Conservation (phyloP, 2,329 filamentous ascomycete genomes). For the Lachnellula arida region DNA sequence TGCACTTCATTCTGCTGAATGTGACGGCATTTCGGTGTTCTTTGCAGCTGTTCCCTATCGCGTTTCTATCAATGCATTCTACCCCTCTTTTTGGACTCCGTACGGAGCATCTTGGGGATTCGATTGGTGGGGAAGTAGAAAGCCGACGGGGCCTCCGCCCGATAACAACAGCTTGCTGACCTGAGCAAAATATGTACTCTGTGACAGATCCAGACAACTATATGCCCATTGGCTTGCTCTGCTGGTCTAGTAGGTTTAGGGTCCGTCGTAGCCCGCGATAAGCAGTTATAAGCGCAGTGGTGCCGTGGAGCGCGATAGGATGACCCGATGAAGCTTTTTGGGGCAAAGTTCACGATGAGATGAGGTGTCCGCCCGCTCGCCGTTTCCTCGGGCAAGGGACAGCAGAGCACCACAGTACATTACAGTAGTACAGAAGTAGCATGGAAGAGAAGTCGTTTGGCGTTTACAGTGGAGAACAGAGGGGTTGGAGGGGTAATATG, state of each 20-base stretch:
- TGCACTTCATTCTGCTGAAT: not conserved
- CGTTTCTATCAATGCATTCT: not conserved
- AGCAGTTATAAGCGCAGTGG: constrained; percentile 4
- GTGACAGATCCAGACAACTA: too few relatives aligned
- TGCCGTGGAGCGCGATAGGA: too few relatives aligned
- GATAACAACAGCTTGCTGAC: not conserved
- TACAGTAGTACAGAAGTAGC: not conserved
- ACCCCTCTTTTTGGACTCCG: not conserved
- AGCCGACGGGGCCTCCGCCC: not conserved
- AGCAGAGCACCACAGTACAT: not conserved
- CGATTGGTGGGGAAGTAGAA: not conserved
- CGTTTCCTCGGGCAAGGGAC: constrained; percentile 14
- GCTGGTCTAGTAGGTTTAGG: not conserved
- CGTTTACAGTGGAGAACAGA: constrained; percentile 1
- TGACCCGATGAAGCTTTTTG: not conserved
- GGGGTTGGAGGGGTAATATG: constrained; percentile 11
- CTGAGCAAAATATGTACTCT: not conserved
- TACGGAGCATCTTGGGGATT: not conserved
- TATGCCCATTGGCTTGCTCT: not conserved
- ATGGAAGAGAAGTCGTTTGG: constrained; percentile 4
- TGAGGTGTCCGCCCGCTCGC: not conserved
- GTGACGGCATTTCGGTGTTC: not conserved
- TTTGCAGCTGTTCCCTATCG: not conserved
- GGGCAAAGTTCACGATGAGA: not conserved
- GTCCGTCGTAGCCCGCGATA: constrained; percentile 1